A percentile compares a stretch with the other conserved stretches of the same genome.
These are phyloP conservation scores for Sporormia fimetaria DNA, from an alignment of 495 filamentous ascomycete species.

Conservation along the genomic window DNA sequence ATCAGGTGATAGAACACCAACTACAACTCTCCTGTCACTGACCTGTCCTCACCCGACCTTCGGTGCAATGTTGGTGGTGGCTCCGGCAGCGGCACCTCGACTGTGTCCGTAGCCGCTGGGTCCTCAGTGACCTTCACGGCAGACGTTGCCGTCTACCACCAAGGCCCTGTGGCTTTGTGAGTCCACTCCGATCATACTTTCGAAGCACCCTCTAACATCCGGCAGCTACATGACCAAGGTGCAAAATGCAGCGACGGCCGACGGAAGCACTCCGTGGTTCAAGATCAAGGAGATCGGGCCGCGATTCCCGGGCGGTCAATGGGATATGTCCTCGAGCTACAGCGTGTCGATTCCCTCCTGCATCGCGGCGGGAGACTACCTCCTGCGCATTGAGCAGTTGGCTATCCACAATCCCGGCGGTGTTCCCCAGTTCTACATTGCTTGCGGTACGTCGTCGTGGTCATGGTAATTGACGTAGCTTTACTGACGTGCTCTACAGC, in stretches of 20 bases:
- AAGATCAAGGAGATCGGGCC: slow-evolving; percentile 31
- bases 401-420: slow-evolving; percentile 45
- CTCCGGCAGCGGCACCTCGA: slow-evolving; percentile 37
- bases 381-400: slow-evolving; percentile 26
- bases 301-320: slow-evolving; percentile 21
- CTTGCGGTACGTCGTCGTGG: too few species aligned
- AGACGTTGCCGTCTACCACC: slow-evolving; percentile 46
- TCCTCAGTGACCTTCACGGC: slow-evolving; percentile 40
- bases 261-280: slow-evolving; percentile 25
- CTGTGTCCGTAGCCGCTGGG: slow-evolving; percentile 40
- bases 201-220: not conserved
- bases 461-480: too few species aligned
- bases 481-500: too few species aligned
- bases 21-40: slow-evolving; percentile 47
- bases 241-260: slow-evolving; percentile 15
- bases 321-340: slow-evolving; percentile 33
- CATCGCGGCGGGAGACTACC: slow-evolving; percentile 25
- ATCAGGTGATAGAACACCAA: too few species aligned
- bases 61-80: slow-evolving; percentile 48
- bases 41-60: slow-evolving; percentile 42
- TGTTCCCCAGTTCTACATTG: slow-evolving; percentile 41
- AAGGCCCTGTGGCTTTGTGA: slow-evolving; percentile 43
- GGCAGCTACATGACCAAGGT: slow-evolving; percentile 31
- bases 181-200: not conserved
- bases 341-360: slow-evolving; percentile 26